These are phyloP conservation scores for Lagerstroemia speciosa DNA, from an alignment of 345 rosid genomes.

Conservation along the genomic window DNA sequence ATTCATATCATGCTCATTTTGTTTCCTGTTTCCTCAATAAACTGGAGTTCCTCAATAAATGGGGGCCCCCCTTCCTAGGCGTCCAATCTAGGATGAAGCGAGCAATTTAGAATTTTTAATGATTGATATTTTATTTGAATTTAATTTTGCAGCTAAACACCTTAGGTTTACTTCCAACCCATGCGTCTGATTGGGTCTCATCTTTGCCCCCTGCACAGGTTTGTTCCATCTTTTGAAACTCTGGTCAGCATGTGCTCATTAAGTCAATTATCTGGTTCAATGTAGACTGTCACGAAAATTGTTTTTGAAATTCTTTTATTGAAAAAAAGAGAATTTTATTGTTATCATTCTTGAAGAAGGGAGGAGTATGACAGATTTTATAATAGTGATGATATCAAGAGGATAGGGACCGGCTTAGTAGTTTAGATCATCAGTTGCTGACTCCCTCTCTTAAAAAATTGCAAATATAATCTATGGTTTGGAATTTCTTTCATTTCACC, in stretches of 20 bases:
- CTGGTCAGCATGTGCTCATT: neutral
- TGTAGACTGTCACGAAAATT: neutral
- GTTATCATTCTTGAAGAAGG: neutral
- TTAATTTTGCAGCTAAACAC: constrained; percentile 71
- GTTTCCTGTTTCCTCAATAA: neutral
- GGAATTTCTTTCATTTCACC: neutral
- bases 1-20: constrained; percentile 3
- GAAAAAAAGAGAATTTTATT: neutral
- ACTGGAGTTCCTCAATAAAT: neutral
- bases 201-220: constrained; percentile 96
- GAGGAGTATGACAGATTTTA: neutral
- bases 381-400: neutral
- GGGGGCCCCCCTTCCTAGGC: neutral
- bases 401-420: neutral
- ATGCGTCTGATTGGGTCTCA: constrained; percentile 99
- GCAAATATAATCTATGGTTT: neutral
- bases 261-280: neutral
- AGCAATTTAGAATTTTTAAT: neutral
- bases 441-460: neutral
- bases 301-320: neutral
- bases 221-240: constrained; percentile 7
- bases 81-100: neutral
- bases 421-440: neutral
- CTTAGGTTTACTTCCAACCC: constrained; percentile 95
- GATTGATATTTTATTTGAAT: neutral